A percentile compares a stretch with the other conserved stretches of the same genome.
Evolutionary conservation across 768 basidiomycete genomes (phyloP).

Genomic region (Crucibulum laeve): DNA sequence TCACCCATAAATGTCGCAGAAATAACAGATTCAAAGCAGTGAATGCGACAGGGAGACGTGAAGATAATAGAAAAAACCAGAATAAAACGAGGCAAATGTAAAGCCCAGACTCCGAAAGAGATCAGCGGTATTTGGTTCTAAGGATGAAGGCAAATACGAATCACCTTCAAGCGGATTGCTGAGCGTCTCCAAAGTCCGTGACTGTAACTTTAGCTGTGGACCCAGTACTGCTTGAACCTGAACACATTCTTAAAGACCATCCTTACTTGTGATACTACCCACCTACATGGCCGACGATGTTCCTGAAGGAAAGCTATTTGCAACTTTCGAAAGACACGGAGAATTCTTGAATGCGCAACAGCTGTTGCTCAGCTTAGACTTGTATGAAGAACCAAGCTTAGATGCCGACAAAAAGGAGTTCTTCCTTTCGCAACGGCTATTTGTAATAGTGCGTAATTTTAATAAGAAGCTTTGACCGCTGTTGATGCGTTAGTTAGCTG

Average conservation of each 20-base stretch:
- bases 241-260: too few relatives aligned
- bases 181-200: too few relatives aligned
- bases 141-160: too few relatives aligned
- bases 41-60: background rate
- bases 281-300: conserved; percentile 23
- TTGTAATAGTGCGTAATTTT: conserved; percentile 41
- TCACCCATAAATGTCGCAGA: too few relatives aligned
- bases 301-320: conserved; percentile 41
- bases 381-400: conserved; percentile 35
- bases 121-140: background rate
- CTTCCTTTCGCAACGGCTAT: conserved; percentile 36
- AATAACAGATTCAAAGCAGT: too few relatives aligned
- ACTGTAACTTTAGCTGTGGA: too few relatives aligned
- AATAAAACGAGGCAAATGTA: background rate
- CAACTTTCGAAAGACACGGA: conserved; percentile 56
- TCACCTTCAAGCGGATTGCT: too few relatives aligned
- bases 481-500: conserved; percentile 43
- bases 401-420: conserved; percentile 42
- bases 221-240: too few relatives aligned
- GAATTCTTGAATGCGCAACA: conserved; percentile 56
- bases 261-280: background rate
- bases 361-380: conserved; percentile 42
- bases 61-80: background rate
- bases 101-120: background rate
- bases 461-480: background rate